Evolutionary conservation across 139 green algal genomes (phyloP).

Genomic region (Chlamydomonas incerta): DNA sequence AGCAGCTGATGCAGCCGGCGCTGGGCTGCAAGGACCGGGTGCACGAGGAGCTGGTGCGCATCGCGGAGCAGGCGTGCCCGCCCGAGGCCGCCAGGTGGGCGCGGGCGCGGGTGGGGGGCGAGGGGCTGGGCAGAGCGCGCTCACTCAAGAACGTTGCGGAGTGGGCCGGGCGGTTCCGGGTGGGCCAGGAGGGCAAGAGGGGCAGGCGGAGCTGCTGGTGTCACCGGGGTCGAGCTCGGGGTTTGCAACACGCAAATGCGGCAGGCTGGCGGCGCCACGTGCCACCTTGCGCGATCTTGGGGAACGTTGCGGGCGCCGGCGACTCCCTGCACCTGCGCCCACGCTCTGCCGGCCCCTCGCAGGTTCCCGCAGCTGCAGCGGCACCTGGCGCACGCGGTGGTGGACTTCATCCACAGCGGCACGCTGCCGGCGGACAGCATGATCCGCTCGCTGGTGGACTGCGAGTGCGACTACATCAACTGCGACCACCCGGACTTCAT

Average conservation of each 20-base stretch:
- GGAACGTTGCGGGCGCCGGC: too few relatives aligned
- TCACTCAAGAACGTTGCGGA: too few relatives aligned
- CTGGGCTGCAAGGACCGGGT: slow-evolving; percentile 76
- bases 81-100: slow-evolving; percentile 77
- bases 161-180: too few relatives aligned
- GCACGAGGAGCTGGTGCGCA: slow-evolving; percentile 86
- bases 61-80: slow-evolving; percentile 79
- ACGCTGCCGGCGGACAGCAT: slow-evolving; percentile 63
- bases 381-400: slow-evolving; percentile 70
- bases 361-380: slow-evolving; percentile 75
- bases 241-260: too few relatives aligned
- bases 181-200: too few relatives aligned
- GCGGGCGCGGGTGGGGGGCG: too few relatives aligned
- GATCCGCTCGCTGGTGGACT: slow-evolving; percentile 73
- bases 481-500: slow-evolving; percentile 94
- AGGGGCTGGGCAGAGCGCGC: too few relatives aligned
- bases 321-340: neutral
- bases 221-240: too few relatives aligned
- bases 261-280: too few relatives aligned
- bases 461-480: slow-evolving; percentile 98
- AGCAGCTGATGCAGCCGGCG: slow-evolving; percentile 76
- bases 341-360: neutral
- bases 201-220: too few relatives aligned
- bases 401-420: slow-evolving; percentile 80
- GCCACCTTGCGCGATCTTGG: too few relatives aligned